Evolutionary conservation across 1,284 basidiomycete species (phyloP).

Genomic region (Ganoderma boninense): DNA sequence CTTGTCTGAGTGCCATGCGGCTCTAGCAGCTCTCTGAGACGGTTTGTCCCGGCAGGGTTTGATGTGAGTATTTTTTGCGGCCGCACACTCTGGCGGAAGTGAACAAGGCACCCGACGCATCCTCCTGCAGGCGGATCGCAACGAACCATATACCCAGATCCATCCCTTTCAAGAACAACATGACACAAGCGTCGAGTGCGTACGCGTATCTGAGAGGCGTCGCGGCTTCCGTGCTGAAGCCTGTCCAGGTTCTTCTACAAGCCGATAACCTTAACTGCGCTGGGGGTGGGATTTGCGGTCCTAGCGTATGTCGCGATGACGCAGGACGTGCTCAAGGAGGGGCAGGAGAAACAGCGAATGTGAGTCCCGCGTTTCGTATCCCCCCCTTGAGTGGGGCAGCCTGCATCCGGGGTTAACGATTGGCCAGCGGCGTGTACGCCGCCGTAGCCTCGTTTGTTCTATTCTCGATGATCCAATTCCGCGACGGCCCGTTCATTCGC

Average conservation of each 20-base stretch:
- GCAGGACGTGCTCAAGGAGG: constrained; percentile 81
- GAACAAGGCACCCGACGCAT: constrained; percentile 18
- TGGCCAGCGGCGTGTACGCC: constrained; percentile 72
- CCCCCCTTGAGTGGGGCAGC: constrained; percentile 2
- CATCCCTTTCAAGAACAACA: constrained; percentile 82
- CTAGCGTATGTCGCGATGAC: constrained; percentile 83
- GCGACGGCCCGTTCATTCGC: constrained; percentile 72
- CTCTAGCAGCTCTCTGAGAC: constrained; percentile 13
- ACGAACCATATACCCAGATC: constrained; percentile 82
- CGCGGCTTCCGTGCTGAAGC: constrained; percentile 8
- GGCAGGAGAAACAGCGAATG: constrained; percentile 80
- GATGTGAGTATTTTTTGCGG: constrained; percentile 36
- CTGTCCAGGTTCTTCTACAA: constrained; percentile 80
- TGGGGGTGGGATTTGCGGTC: constrained; percentile 67
- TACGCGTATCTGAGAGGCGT: constrained; percentile 27
- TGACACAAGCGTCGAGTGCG: constrained; percentile 84
- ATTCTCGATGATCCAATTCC: constrained; percentile 87
- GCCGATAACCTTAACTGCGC: constrained; percentile 77
- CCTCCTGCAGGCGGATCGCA: constrained; percentile 71
- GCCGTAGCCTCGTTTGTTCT: constrained; percentile 73
- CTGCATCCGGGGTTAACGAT: constrained; percentile 13
- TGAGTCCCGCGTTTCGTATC: constrained; percentile 48
- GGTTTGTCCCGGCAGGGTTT: constrained; percentile 36
- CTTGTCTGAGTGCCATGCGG: constrained; percentile 1
- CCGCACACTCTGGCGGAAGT: neutral